These are phyloP conservation scores for Chalaropsis ovoidea DNA, from an alignment of 2,329 filamentous ascomycete species.

Conservation along the genomic window DNA sequence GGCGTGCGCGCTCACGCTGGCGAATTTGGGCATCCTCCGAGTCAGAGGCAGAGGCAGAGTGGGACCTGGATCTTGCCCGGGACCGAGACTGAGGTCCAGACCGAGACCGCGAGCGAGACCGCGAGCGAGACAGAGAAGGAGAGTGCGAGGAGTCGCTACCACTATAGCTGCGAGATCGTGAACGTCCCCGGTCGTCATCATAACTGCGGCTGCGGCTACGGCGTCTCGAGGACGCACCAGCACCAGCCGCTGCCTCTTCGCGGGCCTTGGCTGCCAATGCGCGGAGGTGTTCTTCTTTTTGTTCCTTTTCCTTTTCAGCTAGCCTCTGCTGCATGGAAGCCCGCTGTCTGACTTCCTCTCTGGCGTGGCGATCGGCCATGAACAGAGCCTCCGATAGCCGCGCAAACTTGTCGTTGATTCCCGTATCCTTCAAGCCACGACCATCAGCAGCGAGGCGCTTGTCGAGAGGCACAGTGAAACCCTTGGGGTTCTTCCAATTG, in stretches of 20 bases:
- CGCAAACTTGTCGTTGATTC: conserved; percentile 97
- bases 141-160: conserved; percentile 10
- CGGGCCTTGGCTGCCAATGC: conserved; percentile 82
- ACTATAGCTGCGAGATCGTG: conserved; percentile 27
- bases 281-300: conserved; percentile 87
- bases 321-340: conserved; percentile 91
- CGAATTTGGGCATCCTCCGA: conserved; percentile 60
- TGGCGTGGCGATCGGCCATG: conserved; percentile 85
- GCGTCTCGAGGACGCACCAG: neutral
- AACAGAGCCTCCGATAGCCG: conserved; percentile 91
- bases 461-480: conserved; percentile 90
- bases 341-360: conserved; percentile 88
- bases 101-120: neutral
- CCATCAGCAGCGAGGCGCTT: conserved; percentile 93
- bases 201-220: conserved; percentile 10
- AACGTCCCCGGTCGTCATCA: neutral
- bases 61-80: conserved; percentile 30
- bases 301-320: conserved; percentile 89
- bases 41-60: conserved; percentile 37
- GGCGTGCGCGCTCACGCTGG: conserved; percentile 66
- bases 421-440: conserved; percentile 79
- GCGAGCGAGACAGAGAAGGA: conserved; percentile 1
- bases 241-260: conserved; percentile 55
- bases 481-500: conserved; percentile 99
- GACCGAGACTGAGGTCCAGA: conserved; percentile 31